Conservation (phyloP, 108 stramenopile species). For the Skeletonema potamos region DNA sequence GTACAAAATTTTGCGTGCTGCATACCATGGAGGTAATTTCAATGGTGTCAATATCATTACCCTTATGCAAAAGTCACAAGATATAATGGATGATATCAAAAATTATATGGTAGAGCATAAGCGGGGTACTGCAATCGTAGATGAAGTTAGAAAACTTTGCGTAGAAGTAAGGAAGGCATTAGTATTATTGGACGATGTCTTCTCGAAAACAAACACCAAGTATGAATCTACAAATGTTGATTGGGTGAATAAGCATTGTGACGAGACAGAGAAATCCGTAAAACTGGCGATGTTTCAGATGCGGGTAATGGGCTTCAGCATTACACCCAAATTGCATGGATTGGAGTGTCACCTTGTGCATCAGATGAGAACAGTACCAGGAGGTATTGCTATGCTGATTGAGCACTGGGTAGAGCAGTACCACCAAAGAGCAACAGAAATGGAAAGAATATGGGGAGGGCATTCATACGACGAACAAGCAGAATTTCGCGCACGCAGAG, state of each 20-base stretch:
- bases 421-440: slow-evolving; percentile 7
- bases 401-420: slow-evolving; percentile 13
- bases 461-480: too few species aligned
- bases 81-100: slow-evolving; percentile 3
- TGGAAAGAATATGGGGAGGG: not conserved
- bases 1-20: not conserved
- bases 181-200: slow-evolving; percentile 3
- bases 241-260: not conserved
- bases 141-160: not conserved
- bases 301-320: not conserved
- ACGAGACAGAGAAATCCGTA: too few species aligned
- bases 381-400: slow-evolving; percentile 1
- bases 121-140: not conserved
- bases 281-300: not conserved
- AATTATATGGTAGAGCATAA: not conserved
- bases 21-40: slow-evolving; percentile 5
- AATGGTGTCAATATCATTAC: slow-evolving; percentile 5
- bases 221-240: slow-evolving; percentile 3
- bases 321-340: slow-evolving; percentile 6
- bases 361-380: slow-evolving; percentile 1
- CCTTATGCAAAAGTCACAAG: not conserved
- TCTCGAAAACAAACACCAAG: not conserved
- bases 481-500: too few species aligned
- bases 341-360: slow-evolving; percentile 3
- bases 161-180: not conserved